A percentile compares a stretch with the other conserved stretches of the same genome.
Conservation (phyloP, 805 yeast genomes). For the Zygosaccharomyces siamensis region DNA sequence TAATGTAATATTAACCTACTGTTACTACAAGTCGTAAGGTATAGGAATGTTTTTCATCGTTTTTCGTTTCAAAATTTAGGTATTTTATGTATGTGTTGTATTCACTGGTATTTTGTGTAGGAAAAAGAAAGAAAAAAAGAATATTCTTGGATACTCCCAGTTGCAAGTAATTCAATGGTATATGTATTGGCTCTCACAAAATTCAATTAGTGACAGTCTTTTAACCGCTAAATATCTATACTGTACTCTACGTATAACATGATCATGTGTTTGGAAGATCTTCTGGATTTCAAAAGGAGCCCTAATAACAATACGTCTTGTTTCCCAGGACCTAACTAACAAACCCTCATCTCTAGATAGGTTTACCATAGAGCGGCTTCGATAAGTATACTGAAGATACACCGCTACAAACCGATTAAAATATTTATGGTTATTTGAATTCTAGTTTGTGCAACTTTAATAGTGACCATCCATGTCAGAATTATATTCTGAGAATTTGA, state of each 20-base stretch:
- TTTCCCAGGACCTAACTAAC: slow-evolving; percentile 1
- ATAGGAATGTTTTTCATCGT: not conserved
- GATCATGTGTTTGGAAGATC: not conserved
- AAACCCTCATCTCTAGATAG: slow-evolving; percentile 4
- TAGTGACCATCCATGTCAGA: slow-evolving; percentile 10
- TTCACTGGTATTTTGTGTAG: not conserved
- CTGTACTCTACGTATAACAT: not conserved
- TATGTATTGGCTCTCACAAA: not conserved
- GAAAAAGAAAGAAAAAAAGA: too few species aligned
- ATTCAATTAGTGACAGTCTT: not conserved
- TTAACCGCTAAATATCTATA: not conserved
- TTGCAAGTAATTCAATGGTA: not conserved
- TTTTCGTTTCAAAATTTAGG: not conserved
- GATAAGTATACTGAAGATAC: not conserved
- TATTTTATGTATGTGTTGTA: not conserved
- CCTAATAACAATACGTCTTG: not conserved
- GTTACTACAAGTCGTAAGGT: not conserved
- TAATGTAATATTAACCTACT: not conserved
- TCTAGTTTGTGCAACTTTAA: not conserved
- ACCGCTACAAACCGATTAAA: not conserved
- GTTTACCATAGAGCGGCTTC: not conserved
- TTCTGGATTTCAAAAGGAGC: not conserved
- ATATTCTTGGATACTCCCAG: not conserved
- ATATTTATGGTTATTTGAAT: not conserved
- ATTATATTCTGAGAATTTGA: slow-evolving; percentile 20